Evolutionary conservation across 2,329 filamentous ascomycete species (phyloP).

Genomic region (Pezizomycotina sp.): DNA sequence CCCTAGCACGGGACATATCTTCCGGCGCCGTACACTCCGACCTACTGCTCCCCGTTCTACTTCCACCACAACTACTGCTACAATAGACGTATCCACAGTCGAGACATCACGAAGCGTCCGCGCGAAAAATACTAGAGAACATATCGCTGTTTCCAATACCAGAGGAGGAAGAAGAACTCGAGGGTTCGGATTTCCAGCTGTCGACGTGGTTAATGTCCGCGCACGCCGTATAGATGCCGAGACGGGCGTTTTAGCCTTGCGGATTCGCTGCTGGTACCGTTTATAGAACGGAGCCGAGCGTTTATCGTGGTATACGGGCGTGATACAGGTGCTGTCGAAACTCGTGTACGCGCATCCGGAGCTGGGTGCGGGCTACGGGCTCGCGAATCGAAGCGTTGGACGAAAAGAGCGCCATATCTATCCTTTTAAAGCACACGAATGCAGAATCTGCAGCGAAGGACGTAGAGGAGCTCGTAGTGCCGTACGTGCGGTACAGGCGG

Average conservation of each 20-base stretch:
- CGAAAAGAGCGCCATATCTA: slow-evolving; percentile 11
- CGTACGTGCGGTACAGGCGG: slow-evolving; percentile 19
- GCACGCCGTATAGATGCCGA: slow-evolving; percentile 22
- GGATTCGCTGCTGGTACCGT: slow-evolving; percentile 18
- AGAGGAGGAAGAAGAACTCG: not conserved
- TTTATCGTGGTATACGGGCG: slow-evolving; percentile 18
- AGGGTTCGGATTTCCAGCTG: slow-evolving; percentile 1
- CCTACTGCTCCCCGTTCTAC: not conserved
- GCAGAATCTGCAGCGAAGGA: slow-evolving; percentile 11
- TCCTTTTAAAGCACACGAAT: slow-evolving; percentile 14
- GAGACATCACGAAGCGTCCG: slow-evolving; percentile 19
- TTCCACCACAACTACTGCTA: not conserved
- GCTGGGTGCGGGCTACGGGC: slow-evolving; percentile 3
- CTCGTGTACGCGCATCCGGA: slow-evolving; percentile 20
- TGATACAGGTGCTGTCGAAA: slow-evolving; percentile 19
- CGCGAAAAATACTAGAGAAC: slow-evolving; percentile 11
- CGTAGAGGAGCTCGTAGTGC: slow-evolving; percentile 17
- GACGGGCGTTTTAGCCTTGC: slow-evolving; percentile 21
- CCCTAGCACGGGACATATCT: slow-evolving; percentile 16
- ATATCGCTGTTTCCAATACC: slow-evolving; percentile 12
- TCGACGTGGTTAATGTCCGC: slow-evolving; percentile 19
- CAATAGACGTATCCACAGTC: slow-evolving; percentile 13
- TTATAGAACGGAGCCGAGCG: slow-evolving; percentile 12
- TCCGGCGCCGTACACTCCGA: not conserved
- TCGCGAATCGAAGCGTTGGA: slow-evolving; percentile 18